A percentile compares a stretch with the other conserved stretches of the same genome.
Evolutionary conservation across 2,329 filamentous ascomycete species (phyloP).

Genomic region (Pseudogymnoascus sp.): DNA sequence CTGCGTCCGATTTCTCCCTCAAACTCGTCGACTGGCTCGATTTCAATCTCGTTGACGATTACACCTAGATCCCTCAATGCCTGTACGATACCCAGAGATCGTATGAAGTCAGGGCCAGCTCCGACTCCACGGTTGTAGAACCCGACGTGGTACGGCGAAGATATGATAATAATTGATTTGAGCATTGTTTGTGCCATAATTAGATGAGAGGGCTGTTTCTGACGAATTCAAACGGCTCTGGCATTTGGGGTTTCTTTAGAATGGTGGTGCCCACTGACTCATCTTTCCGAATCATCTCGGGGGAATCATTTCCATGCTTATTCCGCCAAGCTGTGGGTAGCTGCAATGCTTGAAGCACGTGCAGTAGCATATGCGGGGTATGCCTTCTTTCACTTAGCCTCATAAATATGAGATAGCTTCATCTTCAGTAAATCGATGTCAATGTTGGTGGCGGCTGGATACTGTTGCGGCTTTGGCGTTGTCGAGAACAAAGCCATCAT

Average conservation of each 20-base stretch:
- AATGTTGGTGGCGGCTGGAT: neutral
- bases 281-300: neutral
- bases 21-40: conserved; percentile 29
- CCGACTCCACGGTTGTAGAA: conserved; percentile 32
- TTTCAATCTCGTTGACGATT: conserved; percentile 23
- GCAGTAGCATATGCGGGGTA: neutral
- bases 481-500: neutral
- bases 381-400: neutral
- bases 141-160: conserved; percentile 36
- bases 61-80: conserved; percentile 25
- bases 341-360: neutral
- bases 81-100: conserved; percentile 25
- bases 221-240: neutral
- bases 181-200: neutral
- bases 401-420: neutral
- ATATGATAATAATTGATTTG: conserved; percentile 31
- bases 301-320: neutral
- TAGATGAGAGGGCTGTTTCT: neutral
- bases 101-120: conserved; percentile 31
- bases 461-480: neutral
- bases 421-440: neutral
- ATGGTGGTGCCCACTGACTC: neutral
- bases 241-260: neutral
- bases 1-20: conserved; percentile 35
- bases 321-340: neutral